Evolutionary conservation across 352 stramenopile genomes (phyloP).

Genomic region (Aphanomyces invadans): DNA sequence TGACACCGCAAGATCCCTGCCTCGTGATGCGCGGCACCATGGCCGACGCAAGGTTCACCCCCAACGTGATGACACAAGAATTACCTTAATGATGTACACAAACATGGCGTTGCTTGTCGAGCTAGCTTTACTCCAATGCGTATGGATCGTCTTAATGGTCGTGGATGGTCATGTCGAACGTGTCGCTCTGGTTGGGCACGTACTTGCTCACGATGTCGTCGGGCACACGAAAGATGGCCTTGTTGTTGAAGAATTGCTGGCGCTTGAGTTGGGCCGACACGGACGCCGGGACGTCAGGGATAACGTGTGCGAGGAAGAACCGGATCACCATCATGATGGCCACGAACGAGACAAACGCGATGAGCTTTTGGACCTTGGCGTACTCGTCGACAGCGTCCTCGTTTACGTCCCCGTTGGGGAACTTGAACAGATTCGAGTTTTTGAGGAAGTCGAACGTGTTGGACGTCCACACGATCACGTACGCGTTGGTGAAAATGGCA

Average conservation of each 20-base stretch:
- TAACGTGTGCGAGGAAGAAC: constrained; percentile 61
- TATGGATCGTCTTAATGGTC: neutral
- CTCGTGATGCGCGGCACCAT: no score
- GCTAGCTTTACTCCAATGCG: neutral
- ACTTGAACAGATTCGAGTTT: neutral
- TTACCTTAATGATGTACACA: no score
- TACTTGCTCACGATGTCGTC: constrained; percentile 44
- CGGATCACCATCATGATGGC: constrained; percentile 81
- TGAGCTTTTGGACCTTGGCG: constrained; percentile 51
- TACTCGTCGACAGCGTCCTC: constrained; percentile 53
- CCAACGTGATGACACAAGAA: no score
- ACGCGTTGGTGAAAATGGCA: constrained; percentile 89
- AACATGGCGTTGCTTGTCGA: no score
- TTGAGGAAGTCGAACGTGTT: constrained; percentile 29
- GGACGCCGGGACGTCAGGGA: constrained; percentile 65
- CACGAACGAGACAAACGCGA: constrained; percentile 76
- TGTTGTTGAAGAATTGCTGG: constrained; percentile 80
- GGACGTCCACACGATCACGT: constrained; percentile 89
- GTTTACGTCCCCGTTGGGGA: constrained; percentile 52
- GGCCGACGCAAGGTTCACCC: no score
- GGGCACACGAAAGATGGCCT: constrained; percentile 77
- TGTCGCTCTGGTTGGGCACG: neutral
- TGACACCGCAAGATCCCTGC: no score
- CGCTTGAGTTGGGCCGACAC: constrained; percentile 69
- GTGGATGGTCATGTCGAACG: constrained; percentile 24